Conservation (phyloP, 129 eudicot genomes). For the carrot (Daucus carota) region DH1_v3.0 NC_030386.2:3272501-3273000, state of each 20-base stretch:
- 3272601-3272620: not conserved
- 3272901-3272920: constrained; percentile 54
- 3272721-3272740: too few relatives aligned
- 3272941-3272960: constrained; percentile 76
- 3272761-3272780: not conserved
- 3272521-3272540: not conserved
- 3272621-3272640: not conserved
- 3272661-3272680: not conserved
- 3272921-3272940: constrained; percentile 96
- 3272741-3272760: not conserved
- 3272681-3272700: not conserved
- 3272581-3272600: not conserved
- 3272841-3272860: not conserved
- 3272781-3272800: not conserved
- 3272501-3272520: not conserved
- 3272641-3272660: not conserved
- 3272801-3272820: not conserved
- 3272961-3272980: constrained; percentile 72
- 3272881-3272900: not conserved
- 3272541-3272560: not conserved
- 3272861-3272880: not conserved
- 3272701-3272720: not conserved
- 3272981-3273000: constrained; percentile 60
- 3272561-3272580: not conserved
- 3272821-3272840: not conserved